Percentiles rank a stretch among this genome's conserved stretches.
Conservation (phyloP, 2,329 filamentous ascomycete genomes). For the Alternaria novae-zelandiae region DNA sequence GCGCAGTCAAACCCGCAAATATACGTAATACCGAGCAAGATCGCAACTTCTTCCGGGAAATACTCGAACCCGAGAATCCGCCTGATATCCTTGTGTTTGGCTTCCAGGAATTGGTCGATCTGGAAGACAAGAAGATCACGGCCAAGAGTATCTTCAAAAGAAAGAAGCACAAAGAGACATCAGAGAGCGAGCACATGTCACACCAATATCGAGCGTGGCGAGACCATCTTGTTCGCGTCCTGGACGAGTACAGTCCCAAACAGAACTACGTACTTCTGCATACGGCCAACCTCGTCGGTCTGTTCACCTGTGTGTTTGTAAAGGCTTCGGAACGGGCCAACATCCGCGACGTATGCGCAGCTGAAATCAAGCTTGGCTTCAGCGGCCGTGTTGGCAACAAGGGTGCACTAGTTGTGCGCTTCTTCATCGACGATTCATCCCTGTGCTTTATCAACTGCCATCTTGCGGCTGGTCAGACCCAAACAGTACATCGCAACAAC, state of each 20-base stretch:
- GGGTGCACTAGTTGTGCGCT: constrained; percentile 89
- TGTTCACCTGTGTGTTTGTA: constrained; percentile 96
- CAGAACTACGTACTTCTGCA: constrained; percentile 87
- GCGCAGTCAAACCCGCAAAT: constrained; percentile 88
- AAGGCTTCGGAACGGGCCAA: constrained; percentile 77
- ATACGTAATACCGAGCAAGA: constrained; percentile 75
- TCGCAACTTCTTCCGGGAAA: constrained; percentile 77
- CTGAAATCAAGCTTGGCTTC: constrained; percentile 95
- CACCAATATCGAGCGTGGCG: constrained; percentile 97
- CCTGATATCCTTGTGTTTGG: constrained; percentile 94
- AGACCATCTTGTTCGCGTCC: constrained; percentile 80
- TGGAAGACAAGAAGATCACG: constrained; percentile 96
- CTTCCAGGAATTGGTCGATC: constrained; percentile 97
- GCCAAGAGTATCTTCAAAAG: constrained; percentile 90
- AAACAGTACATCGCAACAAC: constrained; percentile 89
- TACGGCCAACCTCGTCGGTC: constrained; percentile 85
- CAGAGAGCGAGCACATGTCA: constrained; percentile 88
- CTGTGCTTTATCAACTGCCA: constrained; percentile 98
- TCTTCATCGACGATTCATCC: constrained; percentile 90
- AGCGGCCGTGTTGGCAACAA: constrained; percentile 96
- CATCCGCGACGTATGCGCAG: constrained; percentile 77
- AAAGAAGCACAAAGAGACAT: constrained; percentile 79
- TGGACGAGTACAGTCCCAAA: constrained; percentile 82
- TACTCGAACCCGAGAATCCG: constrained; percentile 76
- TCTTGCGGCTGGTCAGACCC: constrained; percentile 89